These are phyloP conservation scores for Bruguiera parviflora DNA, from an alignment of 345 rosid species.

Conservation along the genomic window DNA sequence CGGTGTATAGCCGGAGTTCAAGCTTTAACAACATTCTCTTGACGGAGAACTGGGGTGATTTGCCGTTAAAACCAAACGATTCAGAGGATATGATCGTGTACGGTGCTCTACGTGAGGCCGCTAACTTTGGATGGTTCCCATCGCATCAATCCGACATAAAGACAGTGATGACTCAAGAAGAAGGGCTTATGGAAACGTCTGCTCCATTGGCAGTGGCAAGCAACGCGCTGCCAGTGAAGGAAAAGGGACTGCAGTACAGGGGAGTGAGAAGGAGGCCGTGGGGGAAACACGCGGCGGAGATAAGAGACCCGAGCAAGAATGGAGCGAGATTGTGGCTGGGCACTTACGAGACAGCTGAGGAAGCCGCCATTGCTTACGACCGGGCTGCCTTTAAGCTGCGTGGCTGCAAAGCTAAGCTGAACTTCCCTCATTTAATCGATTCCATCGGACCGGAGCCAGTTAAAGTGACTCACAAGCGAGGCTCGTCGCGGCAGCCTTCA, in stretches of 20 bases:
- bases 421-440: conserved; percentile 38
- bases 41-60: conserved; percentile 31
- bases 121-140: conserved; percentile 26
- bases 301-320: conserved; percentile 63
- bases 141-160: background rate
- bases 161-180: background rate
- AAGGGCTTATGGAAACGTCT: background rate
- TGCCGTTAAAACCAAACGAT: conserved; percentile 23
- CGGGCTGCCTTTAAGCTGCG: conserved; percentile 34
- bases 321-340: conserved; percentile 73
- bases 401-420: conserved; percentile 37
- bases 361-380: conserved; percentile 46
- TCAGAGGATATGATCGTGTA: conserved; percentile 29
- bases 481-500: background rate
- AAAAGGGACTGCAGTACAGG: conserved; percentile 7
- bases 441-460: conserved; percentile 15
- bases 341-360: conserved; percentile 59
- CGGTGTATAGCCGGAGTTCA: background rate
- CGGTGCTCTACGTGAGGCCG: conserved; percentile 20
- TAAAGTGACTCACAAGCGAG: conserved; percentile 13
- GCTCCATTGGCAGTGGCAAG: background rate
- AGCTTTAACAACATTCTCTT: conserved; percentile 8
- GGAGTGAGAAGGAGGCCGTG: conserved; percentile 55
- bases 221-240: background rate
- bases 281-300: conserved; percentile 77